These are phyloP conservation scores for Schizochytrium sp. DNA, from an alignment of 108 stramenopile genomes.

Conservation along the genomic window DNA sequence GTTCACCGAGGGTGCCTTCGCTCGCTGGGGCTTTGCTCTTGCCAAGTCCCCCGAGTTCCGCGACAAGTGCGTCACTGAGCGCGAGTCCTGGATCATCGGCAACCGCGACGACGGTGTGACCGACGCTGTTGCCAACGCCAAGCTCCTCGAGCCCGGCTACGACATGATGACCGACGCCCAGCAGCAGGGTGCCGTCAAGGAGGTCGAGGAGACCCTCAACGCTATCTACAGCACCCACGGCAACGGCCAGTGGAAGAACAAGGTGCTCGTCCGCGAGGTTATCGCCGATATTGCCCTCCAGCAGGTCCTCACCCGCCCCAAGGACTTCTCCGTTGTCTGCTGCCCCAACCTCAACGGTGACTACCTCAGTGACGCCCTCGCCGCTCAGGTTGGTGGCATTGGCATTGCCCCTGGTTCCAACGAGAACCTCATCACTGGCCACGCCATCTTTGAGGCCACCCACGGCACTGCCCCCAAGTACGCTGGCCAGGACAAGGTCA, in stretches of 20 bases:
- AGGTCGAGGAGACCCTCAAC: slow-evolving; percentile 50
- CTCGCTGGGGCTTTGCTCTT: slow-evolving; percentile 55
- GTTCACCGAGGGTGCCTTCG: slow-evolving; percentile 67
- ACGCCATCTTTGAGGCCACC: slow-evolving; percentile 67
- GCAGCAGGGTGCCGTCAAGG: slow-evolving; percentile 24
- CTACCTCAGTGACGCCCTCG: slow-evolving; percentile 65
- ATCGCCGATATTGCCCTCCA: slow-evolving; percentile 66
- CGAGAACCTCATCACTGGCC: slow-evolving; percentile 63
- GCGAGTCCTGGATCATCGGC: slow-evolving; percentile 65
- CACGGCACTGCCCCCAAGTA: slow-evolving; percentile 67
- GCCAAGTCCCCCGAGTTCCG: slow-evolving; percentile 61
- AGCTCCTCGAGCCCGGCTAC: slow-evolving; percentile 63
- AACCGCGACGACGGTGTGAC: slow-evolving; percentile 59
- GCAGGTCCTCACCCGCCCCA: slow-evolving; percentile 65
- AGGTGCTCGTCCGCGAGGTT: slow-evolving; percentile 59
- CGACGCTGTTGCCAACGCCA: slow-evolving; percentile 56
- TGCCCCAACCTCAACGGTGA: slow-evolving; percentile 65
- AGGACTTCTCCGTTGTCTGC: slow-evolving; percentile 59
- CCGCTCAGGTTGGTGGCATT: slow-evolving; percentile 65
- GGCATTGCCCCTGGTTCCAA: slow-evolving; percentile 64
- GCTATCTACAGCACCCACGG: slow-evolving; percentile 61
- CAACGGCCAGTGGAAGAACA: slow-evolving; percentile 65
- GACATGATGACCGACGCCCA: slow-evolving; percentile 67
- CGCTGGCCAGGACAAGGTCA: slow-evolving; percentile 65
- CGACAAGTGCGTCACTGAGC: slow-evolving; percentile 64